Conservation (phyloP, 805 yeast genomes). For the Candida palmyrensis region DNA sequence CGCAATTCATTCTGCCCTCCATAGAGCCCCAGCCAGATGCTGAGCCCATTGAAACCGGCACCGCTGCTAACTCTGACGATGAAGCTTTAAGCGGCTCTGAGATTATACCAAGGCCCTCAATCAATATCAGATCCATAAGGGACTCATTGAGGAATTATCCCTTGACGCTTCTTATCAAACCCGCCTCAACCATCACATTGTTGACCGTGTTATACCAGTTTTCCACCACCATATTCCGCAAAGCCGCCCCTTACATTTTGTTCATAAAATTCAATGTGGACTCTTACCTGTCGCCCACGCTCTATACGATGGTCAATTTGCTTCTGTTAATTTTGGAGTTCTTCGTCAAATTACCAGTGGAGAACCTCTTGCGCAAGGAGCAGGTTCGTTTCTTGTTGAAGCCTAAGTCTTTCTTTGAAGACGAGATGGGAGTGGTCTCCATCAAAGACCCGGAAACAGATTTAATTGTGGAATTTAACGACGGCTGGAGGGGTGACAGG, state of each 20-base stretch:
- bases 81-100: background rate
- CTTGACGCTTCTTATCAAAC: slow-evolving; percentile 46
- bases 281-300: slow-evolving; percentile 53
- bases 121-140: slow-evolving; percentile 61
- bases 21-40: background rate
- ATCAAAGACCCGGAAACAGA: slow-evolving; percentile 41
- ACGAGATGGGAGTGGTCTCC: slow-evolving; percentile 34
- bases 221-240: slow-evolving; percentile 54
- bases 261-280: slow-evolving; percentile 62
- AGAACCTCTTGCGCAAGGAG: slow-evolving; percentile 77
- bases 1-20: slow-evolving; percentile 44
- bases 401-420: slow-evolving; percentile 29
- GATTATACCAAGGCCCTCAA: too few species aligned
- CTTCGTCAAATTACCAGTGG: slow-evolving; percentile 77
- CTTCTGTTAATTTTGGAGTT: slow-evolving; percentile 62
- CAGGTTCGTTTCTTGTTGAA: slow-evolving; percentile 63
- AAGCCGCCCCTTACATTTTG: slow-evolving; percentile 61
- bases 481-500: slow-evolving; percentile 43
- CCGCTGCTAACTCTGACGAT: slow-evolving; percentile 1
- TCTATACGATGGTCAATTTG: slow-evolving; percentile 56
- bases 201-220: slow-evolving; percentile 59
- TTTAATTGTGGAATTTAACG: slow-evolving; percentile 51
- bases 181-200: slow-evolving; percentile 37
- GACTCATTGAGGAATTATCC: slow-evolving; percentile 63
- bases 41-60: background rate